Evolutionary conservation across 192 early-diverging fungal species (phyloP), one percentile per base, ranked within the genome.

Genomic region (Linderina pennispora): DNA sequence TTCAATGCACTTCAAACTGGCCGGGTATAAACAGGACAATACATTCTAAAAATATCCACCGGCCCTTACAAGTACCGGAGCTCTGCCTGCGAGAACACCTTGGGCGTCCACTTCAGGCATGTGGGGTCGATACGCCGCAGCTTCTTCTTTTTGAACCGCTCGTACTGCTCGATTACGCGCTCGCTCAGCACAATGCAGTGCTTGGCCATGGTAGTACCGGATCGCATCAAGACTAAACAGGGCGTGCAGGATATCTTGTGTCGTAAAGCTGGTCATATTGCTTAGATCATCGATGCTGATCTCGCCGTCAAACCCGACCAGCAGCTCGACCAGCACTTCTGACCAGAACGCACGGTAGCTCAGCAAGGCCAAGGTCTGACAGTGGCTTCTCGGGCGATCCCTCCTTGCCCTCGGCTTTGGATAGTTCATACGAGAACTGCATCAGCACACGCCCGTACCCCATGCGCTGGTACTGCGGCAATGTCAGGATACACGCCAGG

Each of bases 351-450:
- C 86, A 23, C 94, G 88, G 59, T 99, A 99, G 10, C 86, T 89
- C 23, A 98, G 49, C 25, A 97, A 67, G 0, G 94, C 97, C 47
- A n/a, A 99, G 76, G 65, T 99, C 97, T 0, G 97, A 99, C 2
- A 99, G 72, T 8, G 97, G 97, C 39, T 99, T 99, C 44, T 99
- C 97, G 0, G 97, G 97, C 15, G 91, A 94, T 19, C 97, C 97
- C 4, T 89, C 68, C 54, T 91, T 87, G 25, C 87, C 88, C 66
- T 99, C 97, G 7, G 87, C 84, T 53, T 90, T 89, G 21, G 91
- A 94, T 36, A 99, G 78, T 67, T 92, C 91, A 54, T 99, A 99
- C n/a, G 89, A 92, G 48, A 99, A 99, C 26, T 81, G 78, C 45
- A 99, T 99, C 45, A 99, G 57, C 24, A 94, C 69, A 28, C 91